Evolutionary conservation across 306 rosid species (phyloP), one percentile per base, ranked within the genome.

Genomic region (Ochetophila trinervis): DNA sequence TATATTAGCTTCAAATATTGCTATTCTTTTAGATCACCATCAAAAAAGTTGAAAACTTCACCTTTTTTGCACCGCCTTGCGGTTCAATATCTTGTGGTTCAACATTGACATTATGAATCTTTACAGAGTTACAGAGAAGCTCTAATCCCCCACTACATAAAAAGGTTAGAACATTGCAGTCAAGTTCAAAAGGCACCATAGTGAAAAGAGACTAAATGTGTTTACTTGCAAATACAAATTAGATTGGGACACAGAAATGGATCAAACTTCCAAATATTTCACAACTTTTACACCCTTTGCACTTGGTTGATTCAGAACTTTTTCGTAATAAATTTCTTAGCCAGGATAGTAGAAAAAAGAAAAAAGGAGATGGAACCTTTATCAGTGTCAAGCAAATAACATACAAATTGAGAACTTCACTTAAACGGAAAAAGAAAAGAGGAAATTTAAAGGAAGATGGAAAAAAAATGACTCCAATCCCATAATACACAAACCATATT

Each of bases 61-160:
- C 96, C 96, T 79, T 79, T 62, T 78, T 86, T 52, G 63, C 75
- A 73, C 81, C 91, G 19, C 83, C 78, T 50, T 74, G 85, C 24
- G 44, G 76, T 59, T 87, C 89, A 24, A 89, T 27, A 4, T 84
- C 78, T 50, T 74, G 85, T 32, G 49, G 78, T 59, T 87, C 89
- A 24, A 89, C 81, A 40, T 77, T 75, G 72, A 93, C 90, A 63
- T 78, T 78, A 60, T 87, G 96, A 53, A 87, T 80, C 88, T 93
- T 93, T 71, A 87, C 82, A 61, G 99, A 89, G 60, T 90, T 75
- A 64, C 97, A 93, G 57, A 93, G 97, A 67, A 93, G 93, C 83
- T 87, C 99, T 75, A 87, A 71, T 48, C 99, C 99, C 51, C 99
- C 99, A 20, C 96, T 89, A 88, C 65, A 70, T 19, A 18, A 27